Evolutionary conservation across 2,329 filamentous ascomycete species (phyloP).

Genomic region (Geosmithia morbida): DNA sequence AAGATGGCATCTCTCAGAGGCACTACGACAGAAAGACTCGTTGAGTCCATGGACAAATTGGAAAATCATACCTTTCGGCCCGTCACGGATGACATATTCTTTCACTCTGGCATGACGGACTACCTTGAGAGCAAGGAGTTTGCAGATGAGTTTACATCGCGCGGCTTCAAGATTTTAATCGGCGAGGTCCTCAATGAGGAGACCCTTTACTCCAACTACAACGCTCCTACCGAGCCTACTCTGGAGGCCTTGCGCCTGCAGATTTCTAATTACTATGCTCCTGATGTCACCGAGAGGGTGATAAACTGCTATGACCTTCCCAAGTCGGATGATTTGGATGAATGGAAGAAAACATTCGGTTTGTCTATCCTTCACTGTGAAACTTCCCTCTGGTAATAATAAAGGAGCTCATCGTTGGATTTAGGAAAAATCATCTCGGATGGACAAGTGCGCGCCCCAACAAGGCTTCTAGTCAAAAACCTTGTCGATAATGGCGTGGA

Average conservation of each 20-base stretch:
- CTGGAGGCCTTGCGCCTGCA: slow-evolving; percentile 19
- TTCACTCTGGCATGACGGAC: slow-evolving; percentile 19
- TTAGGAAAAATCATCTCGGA: slow-evolving; percentile 19
- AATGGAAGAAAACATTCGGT: slow-evolving; percentile 23
- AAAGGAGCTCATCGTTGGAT: neutral
- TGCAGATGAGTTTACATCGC: slow-evolving; percentile 18
- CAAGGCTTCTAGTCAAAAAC: slow-evolving; percentile 15
- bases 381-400: neutral
- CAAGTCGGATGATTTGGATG: slow-evolving; percentile 10
- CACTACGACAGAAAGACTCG: slow-evolving; percentile 15
- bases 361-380: slow-evolving; percentile 1
- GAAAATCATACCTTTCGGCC: slow-evolving; percentile 30
- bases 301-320: slow-evolving; percentile 20
- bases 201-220: slow-evolving; percentile 25
- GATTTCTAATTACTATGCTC: slow-evolving; percentile 26
- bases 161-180: slow-evolving; percentile 21
- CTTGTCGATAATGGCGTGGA: slow-evolving; percentile 15
- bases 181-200: slow-evolving; percentile 29
- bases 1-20: slow-evolving; percentile 18
- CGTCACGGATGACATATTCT: slow-evolving; percentile 24
- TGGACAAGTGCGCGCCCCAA: slow-evolving; percentile 22
- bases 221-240: slow-evolving; percentile 15
- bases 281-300: slow-evolving; percentile 18
- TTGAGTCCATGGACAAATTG: slow-evolving; percentile 18
- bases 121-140: slow-evolving; percentile 21